Evolutionary conservation across 306 rosid species (phyloP), one percentile per base, ranked within the genome.

Genomic region (Malus orientalis): DNA sequence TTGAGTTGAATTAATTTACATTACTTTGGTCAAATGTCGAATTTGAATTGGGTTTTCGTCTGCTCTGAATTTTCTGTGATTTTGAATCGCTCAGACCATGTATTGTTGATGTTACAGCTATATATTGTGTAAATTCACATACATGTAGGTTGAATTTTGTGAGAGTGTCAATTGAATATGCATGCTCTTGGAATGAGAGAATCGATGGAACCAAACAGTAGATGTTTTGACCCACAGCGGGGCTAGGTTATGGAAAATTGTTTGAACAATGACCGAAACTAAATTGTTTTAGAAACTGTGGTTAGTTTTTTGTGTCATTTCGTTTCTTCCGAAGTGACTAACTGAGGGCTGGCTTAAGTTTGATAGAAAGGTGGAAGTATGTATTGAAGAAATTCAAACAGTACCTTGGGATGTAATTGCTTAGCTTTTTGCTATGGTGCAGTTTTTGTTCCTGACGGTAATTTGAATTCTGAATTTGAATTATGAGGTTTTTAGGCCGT

Each of bases 111-210:
- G 16, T 3, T 16, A 63, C 33, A 30, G 11, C 68, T 11, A 1
- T 63, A 15, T 63, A 13, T 63, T 29, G 40, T 63, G 40, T 6
- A 15, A 61, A 61, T 27, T 60, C 33, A 11, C 9, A 25, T 55
- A 25, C 33, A 36, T 14, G 54, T 57, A 72, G 18, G 3, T 30
- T 44, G 4, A 6, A 42, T 32, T 54, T 3, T 18, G 3, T n/a
- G 57, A 73, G 57, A 66, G 68, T 73, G 49, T 13, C 32, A 58
- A 73, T 73, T 5, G 36, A 58, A 72, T 72, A 23, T 72, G 55
- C 54, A 38, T 57, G 27, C 55, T 40, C 13, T 18, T 72, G 18
- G 22, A 42, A 60, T 27, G 57, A 27, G 61, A 8, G 61, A 19
- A 47, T 27, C 29, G 33, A 29, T 49, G 44, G 40, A 57, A 57